phyloP scores from a whole-genome alignment of 495 filamentous ascomycete species.

The Penicillium simplicissimum region DNA sequence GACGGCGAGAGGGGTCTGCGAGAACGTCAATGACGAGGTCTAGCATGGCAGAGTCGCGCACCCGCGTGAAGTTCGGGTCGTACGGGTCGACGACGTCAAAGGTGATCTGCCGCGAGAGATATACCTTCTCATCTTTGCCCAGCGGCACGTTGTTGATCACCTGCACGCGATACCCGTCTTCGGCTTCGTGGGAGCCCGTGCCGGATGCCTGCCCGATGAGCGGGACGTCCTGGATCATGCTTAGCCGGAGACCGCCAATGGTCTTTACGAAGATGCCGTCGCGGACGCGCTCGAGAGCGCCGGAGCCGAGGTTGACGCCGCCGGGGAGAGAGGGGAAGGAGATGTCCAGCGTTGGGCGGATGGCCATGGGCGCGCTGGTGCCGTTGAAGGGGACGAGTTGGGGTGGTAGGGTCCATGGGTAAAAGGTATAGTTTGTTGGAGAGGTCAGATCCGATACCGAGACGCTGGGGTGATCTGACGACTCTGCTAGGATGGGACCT shows the following conservation, averaged over 20 bases:
- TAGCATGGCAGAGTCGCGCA: slow-evolving; percentile 68
- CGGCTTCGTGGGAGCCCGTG: slow-evolving; percentile 23
- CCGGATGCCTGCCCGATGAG: slow-evolving; percentile 30
- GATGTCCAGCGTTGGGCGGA: slow-evolving; percentile 69
- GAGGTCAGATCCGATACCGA: slow-evolving; percentile 60
- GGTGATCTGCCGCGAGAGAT: slow-evolving; percentile 73
- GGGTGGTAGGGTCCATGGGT: slow-evolving; percentile 86
- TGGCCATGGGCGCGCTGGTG: slow-evolving; percentile 63
- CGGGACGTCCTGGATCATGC: slow-evolving; percentile 69
- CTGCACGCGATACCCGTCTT: slow-evolving; percentile 64
- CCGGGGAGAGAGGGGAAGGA: slow-evolving; percentile 74
- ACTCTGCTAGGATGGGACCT: slow-evolving; percentile 55
- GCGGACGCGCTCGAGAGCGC: slow-evolving; percentile 57
- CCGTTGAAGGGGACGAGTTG: slow-evolving; percentile 73
- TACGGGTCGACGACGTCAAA: slow-evolving; percentile 66
- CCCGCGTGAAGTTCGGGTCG: slow-evolving; percentile 80
- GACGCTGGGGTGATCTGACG: slow-evolving; percentile 53
- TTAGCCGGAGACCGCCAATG: slow-evolving; percentile 74
- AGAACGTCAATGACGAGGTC: slow-evolving; percentile 68
- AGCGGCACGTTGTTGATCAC: slow-evolving; percentile 78
- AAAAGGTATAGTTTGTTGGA: slow-evolving; percentile 78
- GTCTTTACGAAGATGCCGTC: slow-evolving; percentile 80
- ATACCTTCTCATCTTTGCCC: slow-evolving; percentile 87
- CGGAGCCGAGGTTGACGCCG: slow-evolving; percentile 50
- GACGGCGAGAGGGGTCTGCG: slow-evolving; percentile 40